phyloP scores from a whole-genome alignment of 768 basidiomycete species.

The Pleurotus platypus region DNA sequence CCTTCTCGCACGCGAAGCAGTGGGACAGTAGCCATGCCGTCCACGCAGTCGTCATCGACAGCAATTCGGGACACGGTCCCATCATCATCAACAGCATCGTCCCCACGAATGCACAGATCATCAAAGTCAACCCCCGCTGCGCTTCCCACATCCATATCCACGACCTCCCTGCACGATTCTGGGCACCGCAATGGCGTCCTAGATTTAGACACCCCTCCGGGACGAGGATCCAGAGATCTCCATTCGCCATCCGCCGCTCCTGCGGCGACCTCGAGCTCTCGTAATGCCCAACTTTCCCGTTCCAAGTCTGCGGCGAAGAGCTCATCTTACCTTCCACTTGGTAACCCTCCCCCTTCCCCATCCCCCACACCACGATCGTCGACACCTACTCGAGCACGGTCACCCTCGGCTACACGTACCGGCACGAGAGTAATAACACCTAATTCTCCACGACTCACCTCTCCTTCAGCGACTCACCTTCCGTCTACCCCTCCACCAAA shows the following conservation, averaged over 20 bases:
- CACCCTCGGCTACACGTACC: conserved; percentile 31
- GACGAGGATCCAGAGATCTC: conserved; percentile 29
- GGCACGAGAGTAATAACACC: conserved; percentile 32
- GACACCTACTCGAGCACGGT: conserved; percentile 31
- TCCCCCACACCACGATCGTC: conserved; percentile 24
- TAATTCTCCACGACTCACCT: conserved; percentile 38
- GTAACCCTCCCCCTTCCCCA: conserved; percentile 35
- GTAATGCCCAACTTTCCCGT: conserved; percentile 26
- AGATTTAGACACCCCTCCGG: conserved; percentile 23
- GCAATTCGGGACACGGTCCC: conserved; percentile 12
- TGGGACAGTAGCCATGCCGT: conserved; percentile 13
- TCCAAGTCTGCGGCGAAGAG: conserved; percentile 30
- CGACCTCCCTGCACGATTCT: conserved; percentile 14
- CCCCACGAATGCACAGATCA: conserved; percentile 26
- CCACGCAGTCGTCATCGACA: conserved; percentile 11
- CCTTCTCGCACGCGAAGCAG: conserved; percentile 12
- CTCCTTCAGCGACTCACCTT: conserved; percentile 49
- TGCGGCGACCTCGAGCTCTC: conserved; percentile 35
- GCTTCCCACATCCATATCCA: conserved; percentile 23
- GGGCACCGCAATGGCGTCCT: not conserved
- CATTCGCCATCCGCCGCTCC: conserved; percentile 47
- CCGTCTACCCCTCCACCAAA: conserved; percentile 28
- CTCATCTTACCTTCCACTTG: conserved; percentile 37
- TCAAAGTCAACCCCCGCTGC: conserved; percentile 26
- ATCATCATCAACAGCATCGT: not conserved